Base-by-base conservation (phyloP, 192 early-diverging fungal species). In the Backusella parvicylindrica region DNA sequence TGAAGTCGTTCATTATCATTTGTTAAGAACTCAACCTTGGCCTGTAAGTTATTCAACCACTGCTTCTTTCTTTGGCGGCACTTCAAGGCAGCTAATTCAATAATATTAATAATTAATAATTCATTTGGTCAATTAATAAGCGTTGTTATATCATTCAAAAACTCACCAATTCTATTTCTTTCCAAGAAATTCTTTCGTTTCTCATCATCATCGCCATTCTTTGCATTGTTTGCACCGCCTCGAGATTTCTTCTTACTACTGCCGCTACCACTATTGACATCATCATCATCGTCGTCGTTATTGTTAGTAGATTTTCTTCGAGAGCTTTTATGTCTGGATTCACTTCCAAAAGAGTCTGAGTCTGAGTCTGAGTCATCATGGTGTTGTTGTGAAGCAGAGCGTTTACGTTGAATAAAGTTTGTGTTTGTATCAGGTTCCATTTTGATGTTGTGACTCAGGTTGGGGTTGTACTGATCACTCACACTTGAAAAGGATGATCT, bases 21-120 rank as follows among this genome's bases (percentile, higher is more conserved):
- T 2, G 91, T 85, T n/a, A 94, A 75, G 65, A 84, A 89, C 66
- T 90, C 87, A 23, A 89, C 88, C 72, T 88, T 90, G 30, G 84
- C 84, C 74, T 98, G 94, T 64, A 98, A 89, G 70, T 92, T 90
- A 71, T 87, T 87, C 18, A 98, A 84, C 95, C 95, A 96, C 74
- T 94, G 88, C 84, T 98, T 98, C 82, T 98, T 98, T 75, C 95
- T 93, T 72, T 95, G 95, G 15, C 96, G 89, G 75, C 96, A 98
- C 84, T 98, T 98, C 30, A 94, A 84, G 0, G 96, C 96, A 33
- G 96, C 96, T 83, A 78, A 28, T 3, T 35, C 2, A 60, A 36
- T 47, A 16, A 86, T 85, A 74, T 93, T 40, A 53, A 41, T 50
- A 41, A 72, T 30, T n/a, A 36, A 50, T 37, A 71, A 23, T 73